Evolutionary conservation across 1,139 yeast species (phyloP).

Genomic region (Yamadazyma dendronema): DNA sequence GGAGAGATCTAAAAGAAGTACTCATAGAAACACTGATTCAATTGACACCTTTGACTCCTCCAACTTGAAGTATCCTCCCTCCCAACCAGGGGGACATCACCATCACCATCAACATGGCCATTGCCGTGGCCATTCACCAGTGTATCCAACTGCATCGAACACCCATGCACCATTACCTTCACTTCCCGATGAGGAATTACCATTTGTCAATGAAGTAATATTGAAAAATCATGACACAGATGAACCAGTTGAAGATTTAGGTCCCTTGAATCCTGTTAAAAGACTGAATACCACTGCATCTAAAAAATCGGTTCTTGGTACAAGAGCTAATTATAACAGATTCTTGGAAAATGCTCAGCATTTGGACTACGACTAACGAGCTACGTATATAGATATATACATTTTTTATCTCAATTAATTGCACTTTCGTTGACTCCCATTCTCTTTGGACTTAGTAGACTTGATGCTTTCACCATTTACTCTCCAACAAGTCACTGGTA

Average conservation of each 20-base stretch:
- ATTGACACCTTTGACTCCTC: slow-evolving; percentile 15
- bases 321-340: slow-evolving; percentile 38
- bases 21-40: slow-evolving; percentile 11
- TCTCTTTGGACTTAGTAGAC: too few species aligned
- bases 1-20: slow-evolving; percentile 10
- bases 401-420: not conserved
- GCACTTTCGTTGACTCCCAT: not conserved
- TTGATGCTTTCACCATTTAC: too few species aligned
- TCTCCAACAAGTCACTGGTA: not conserved
- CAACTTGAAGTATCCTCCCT: slow-evolving; percentile 9
- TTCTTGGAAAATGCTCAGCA: slow-evolving; percentile 35
- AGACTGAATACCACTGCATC: slow-evolving; percentile 35
- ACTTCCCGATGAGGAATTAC: slow-evolving; percentile 30
- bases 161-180: slow-evolving; percentile 14
- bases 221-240: slow-evolving; percentile 16
- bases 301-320: slow-evolving; percentile 39
- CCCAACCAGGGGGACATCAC: not conserved
- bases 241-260: slow-evolving; percentile 25
- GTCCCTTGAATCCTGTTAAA: slow-evolving; percentile 18
- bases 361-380: slow-evolving; percentile 12
- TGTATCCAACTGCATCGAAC: not conserved
- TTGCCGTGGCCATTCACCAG: not conserved
- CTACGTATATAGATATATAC: not conserved
- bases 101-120: not conserved
- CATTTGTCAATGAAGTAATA: slow-evolving; percentile 39